A percentile compares a stretch with the other conserved stretches of the same genome.
These are phyloP conservation scores for Corniculantispora saksenae DNA, from an alignment of 2,329 filamentous ascomycete genomes.

Conservation along the genomic window DNA sequence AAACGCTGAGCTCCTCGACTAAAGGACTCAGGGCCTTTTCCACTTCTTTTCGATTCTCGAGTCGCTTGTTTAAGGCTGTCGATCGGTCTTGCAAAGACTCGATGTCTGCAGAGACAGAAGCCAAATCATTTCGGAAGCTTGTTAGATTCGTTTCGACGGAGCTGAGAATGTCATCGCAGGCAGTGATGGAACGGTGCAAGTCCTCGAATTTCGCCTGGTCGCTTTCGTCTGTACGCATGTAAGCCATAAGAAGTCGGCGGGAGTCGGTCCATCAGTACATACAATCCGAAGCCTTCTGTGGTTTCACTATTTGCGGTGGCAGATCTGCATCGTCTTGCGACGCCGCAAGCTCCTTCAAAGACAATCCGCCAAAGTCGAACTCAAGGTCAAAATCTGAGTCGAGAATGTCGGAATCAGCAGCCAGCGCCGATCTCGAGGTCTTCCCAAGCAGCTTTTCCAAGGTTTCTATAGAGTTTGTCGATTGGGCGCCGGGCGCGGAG, in stretches of 20 bases:
- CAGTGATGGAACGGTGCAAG: conserved; percentile 82
- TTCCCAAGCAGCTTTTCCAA: conserved; percentile 53
- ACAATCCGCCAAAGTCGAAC: conserved; percentile 78
- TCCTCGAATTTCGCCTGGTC: conserved; percentile 87
- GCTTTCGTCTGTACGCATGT: conserved; percentile 63
- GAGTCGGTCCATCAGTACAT: conserved; percentile 37
- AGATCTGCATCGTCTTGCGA: conserved; percentile 31
- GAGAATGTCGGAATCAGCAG: conserved; percentile 27
- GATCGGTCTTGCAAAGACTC: conserved; percentile 90
- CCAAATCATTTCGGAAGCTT: conserved; percentile 91
- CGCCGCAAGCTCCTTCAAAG: conserved; percentile 69
- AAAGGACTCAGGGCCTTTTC: conserved; percentile 85
- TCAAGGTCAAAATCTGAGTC: conserved; percentile 61
- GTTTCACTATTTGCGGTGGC: conserved; percentile 23
- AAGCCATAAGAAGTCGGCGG: background rate
- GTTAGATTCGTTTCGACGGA: conserved; percentile 92
- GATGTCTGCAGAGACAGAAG: conserved; percentile 89
- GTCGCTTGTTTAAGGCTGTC: conserved; percentile 74
- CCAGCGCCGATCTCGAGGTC: conserved; percentile 21
- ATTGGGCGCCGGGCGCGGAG: conserved; percentile 46
- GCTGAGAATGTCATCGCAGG: conserved; percentile 89
- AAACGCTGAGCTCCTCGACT: conserved; percentile 88
- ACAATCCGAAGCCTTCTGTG: conserved; percentile 73
- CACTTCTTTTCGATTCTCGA: conserved; percentile 87
- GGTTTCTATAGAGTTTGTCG: conserved; percentile 70